Evolutionary conservation across 2,329 filamentous ascomycete genomes (phyloP), one percentile per base, ranked within the genome.

Genomic region (Pseudogymnoascus sp.): DNA sequence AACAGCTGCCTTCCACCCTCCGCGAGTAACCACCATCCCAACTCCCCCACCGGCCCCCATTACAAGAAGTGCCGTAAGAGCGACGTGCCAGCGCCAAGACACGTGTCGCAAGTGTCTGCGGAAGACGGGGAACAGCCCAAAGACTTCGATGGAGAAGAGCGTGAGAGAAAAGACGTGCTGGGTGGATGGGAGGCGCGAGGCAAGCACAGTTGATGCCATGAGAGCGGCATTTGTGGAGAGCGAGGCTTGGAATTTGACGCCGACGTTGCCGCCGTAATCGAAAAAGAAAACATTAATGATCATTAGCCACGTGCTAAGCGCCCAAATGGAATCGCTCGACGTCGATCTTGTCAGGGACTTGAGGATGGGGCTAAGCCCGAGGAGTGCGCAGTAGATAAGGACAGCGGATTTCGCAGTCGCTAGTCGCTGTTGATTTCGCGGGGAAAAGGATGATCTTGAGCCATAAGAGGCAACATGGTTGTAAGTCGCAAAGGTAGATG

Each of bases 251-350:
- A 89, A 86, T 66, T 85, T 87, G 61, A 69, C 71, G 0, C 69
- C 68, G 38, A 75, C 73, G 38, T 78, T 74, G 38, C 89, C 88
- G 9, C 90, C 89, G 73, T 99, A 99, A 77, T 99, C 94, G 70
- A 96, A 97, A 72, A 95, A 96, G 74, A 96, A 95, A 63, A 97
- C 90, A 72, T 99, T 99, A 74, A 96, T 92, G 68, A 89, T 83
- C 63, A 99, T 83, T 45, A 99, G 80, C 85, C 91, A 94, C 69
- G 90, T 92, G 57, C 90, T 94, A 77, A 99, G 88, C 61, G 94
- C 90, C 94, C 94, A 99, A 71, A 99, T 99, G 41, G 88, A 94
- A 78, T 99, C 94, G 60, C 84, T 88, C 6, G 90, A 92, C 3
- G 92, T 97, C 4, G 92, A 96, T 57, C 82, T 83, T 0, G 94